Base-by-base conservation (phyloP, 495 filamentous ascomycete genomes). In the Aspergillus affinis region DNA sequence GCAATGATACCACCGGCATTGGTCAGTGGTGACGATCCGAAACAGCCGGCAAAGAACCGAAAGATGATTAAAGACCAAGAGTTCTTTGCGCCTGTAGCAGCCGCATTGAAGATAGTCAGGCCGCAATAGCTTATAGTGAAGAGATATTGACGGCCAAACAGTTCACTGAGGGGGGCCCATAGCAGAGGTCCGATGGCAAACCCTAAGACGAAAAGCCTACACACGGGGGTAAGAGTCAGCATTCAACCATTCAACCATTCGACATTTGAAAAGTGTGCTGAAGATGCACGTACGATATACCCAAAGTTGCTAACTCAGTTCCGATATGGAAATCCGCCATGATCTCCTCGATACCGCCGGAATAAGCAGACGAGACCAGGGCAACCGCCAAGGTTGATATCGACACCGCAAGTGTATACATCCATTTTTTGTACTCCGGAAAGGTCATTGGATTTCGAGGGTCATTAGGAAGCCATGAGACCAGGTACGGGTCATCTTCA, bases 1-100 rank as follows among this genome's bases (percentile, higher is more conserved):
- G 85, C 77, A 51, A 88, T 83, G 26, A 86, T 80, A 19, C 83
- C 85, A 23, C 84, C 84, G 10, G 81, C 73, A 70, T 87, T 88
- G 8, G 82, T 85, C 50, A 89, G 57, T n/a, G 83, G 78, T 0
- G 83, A 82, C 2, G 82, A 81, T 19, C 88, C 88, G 68, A 88
- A 86, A 4, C 84, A 77, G 18, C 88, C 86, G 10, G 82, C 85
- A 48, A 90, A 82, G 75, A 90, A 88, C 23, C 88, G 84, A 18
- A 89, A 77, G 59, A 90, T 77, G 41, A 88, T 61, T 3, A 91
- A 71, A 0, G 83, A 79, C 55, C 79, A 60, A 29, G 88, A 84
- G 61, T 87, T 88, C 48, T 78, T 73, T 1, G 84, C 69, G 4
- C 78, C 77, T 1, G 82, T 80, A 30, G 79, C 80, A 9, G 78